Percentiles rank a stretch among this genome's conserved stretches.
Conservation (phyloP, 495 filamentous ascomycete species). For the Aspergillus asperescens region DNA sequence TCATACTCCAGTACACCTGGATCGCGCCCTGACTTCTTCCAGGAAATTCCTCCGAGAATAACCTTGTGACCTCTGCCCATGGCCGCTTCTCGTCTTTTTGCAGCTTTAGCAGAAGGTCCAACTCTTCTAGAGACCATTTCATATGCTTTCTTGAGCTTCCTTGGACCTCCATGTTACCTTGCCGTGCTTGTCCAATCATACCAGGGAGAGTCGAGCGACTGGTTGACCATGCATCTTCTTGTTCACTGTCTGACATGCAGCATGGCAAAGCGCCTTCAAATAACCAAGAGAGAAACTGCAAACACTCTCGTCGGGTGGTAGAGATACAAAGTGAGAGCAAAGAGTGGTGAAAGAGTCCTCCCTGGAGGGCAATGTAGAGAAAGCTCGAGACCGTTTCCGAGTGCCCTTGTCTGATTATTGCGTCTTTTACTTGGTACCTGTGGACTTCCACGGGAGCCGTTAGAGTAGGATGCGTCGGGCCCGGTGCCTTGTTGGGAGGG, state of each 20-base stretch:
- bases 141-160: conserved; percentile 17
- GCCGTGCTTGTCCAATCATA: not conserved
- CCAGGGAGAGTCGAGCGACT: conserved; percentile 1
- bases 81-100: conserved; percentile 18
- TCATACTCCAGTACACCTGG: conserved; percentile 22
- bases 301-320: conserved; percentile 13
- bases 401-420: conserved; percentile 2
- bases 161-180: not conserved
- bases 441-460: not conserved
- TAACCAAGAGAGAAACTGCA: conserved; percentile 23
- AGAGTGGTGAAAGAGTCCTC: conserved; percentile 13
- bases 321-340: conserved; percentile 17
- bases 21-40: conserved; percentile 18
- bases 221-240: conserved; percentile 2
- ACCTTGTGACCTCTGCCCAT: conserved; percentile 21
- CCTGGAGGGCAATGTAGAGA: not conserved
- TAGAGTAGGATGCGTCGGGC: not conserved
- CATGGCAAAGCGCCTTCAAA: conserved; percentile 19
- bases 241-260: conserved; percentile 16
- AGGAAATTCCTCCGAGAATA: conserved; percentile 22
- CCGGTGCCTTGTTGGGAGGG: not conserved
- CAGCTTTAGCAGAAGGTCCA: conserved; percentile 21
- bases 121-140: conserved; percentile 20
- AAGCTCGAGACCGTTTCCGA: conserved; percentile 12
- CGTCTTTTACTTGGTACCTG: conserved; percentile 12